A percentile compares a stretch with the other conserved stretches of the same genome.
These are phyloP conservation scores for Cyberlindnera samutprakarnensis DNA, from an alignment of 805 yeast species.

Conservation along the genomic window DNA sequence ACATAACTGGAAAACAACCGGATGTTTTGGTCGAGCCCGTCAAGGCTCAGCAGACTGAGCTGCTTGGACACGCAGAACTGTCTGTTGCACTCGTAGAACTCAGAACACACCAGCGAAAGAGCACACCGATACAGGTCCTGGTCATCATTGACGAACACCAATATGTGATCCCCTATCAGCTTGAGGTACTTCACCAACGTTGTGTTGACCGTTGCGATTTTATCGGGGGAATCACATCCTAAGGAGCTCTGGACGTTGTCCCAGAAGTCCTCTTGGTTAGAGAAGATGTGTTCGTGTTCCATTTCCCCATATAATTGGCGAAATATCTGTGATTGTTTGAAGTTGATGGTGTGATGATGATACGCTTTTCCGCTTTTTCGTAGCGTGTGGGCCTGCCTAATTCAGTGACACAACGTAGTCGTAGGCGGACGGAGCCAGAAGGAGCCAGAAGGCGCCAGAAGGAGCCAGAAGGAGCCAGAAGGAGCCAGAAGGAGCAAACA, in stretches of 20 bases:
- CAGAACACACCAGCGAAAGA: slow-evolving; percentile 25
- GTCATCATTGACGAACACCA: slow-evolving; percentile 18
- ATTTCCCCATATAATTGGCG: too few species aligned
- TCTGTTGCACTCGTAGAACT: slow-evolving; percentile 28
- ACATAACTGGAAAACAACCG: slow-evolving; percentile 36
- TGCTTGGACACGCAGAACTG: slow-evolving; percentile 43
- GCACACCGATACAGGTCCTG: slow-evolving; percentile 31
- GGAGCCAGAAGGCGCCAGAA: too few species aligned
- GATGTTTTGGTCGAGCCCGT: slow-evolving; percentile 27
- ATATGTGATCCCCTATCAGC: slow-evolving; percentile 18
- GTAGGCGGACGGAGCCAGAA: too few species aligned
- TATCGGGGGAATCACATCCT: slow-evolving; percentile 5
- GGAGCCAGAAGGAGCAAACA: too few species aligned
- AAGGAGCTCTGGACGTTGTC: slow-evolving; percentile 9
- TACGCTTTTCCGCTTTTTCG: too few species aligned
- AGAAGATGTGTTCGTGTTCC: slow-evolving; percentile 17
- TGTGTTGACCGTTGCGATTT: slow-evolving; percentile 12
- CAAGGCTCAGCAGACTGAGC: slow-evolving; percentile 35
- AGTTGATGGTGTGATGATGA: too few species aligned
- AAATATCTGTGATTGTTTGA: too few species aligned
- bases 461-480: too few species aligned
- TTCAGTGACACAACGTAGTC: too few species aligned
- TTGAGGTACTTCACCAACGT: slow-evolving; percentile 17
- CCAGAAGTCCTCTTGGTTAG: slow-evolving; percentile 17
- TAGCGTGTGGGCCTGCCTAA: too few species aligned